phyloP scores from a whole-genome alignment of 805 yeast species.

The Grigorovia transvaalensis region DNA sequence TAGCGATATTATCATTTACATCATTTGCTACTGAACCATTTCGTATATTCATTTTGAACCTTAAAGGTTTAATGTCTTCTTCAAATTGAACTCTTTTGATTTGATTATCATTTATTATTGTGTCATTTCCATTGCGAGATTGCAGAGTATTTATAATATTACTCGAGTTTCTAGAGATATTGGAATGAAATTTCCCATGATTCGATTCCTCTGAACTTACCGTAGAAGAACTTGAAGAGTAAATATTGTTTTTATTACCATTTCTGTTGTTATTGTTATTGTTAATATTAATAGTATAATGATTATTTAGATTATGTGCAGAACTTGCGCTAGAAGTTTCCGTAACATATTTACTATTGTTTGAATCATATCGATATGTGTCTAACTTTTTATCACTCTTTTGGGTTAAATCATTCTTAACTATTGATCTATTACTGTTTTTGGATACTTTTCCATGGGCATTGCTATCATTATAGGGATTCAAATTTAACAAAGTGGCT shows the following conservation, averaged over 20 bases:
- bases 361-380: background rate
- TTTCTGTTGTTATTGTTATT: background rate
- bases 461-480: background rate
- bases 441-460: background rate
- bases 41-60: slow-evolving; percentile 12
- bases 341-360: background rate
- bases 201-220: background rate
- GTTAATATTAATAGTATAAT: too few species aligned
- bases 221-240: background rate
- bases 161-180: background rate
- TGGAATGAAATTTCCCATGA: background rate
- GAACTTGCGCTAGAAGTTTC: background rate
- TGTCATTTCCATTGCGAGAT: background rate
- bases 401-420: background rate
- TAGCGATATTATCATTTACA: background rate
- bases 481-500: background rate
- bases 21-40: background rate
- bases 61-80: slow-evolving; percentile 19
- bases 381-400: background rate
- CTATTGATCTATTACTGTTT: background rate
- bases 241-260: background rate
- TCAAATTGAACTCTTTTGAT: slow-evolving; percentile 3
- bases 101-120: background rate
- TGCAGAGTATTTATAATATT: background rate
- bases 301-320: too few species aligned